Percentiles rank a stretch among this genome's conserved stretches.
Conservation (phyloP, 176 grass and related monocot species). For the Ampelocalamus luodianensis region DNA sequence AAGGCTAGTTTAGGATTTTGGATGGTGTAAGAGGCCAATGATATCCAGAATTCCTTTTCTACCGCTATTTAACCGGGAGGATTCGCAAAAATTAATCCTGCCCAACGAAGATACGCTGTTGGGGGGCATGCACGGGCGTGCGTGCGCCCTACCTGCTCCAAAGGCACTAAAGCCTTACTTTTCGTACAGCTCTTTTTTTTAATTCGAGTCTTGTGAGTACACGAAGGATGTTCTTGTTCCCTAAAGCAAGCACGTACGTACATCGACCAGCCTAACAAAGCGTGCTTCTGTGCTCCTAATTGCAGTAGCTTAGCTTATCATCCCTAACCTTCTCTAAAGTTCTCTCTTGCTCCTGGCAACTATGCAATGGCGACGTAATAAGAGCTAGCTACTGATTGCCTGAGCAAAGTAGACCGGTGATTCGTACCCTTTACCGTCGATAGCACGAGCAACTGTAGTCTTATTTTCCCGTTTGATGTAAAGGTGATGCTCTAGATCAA, state of each 20-base stretch:
- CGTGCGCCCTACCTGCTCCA: background rate
- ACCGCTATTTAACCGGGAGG: background rate
- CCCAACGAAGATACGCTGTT: no score
- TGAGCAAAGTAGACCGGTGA: no score
- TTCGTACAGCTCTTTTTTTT: no score
- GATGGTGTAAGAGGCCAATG: no score
- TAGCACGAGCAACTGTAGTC: no score
- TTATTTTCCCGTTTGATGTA: background rate
- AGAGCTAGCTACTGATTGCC: background rate
- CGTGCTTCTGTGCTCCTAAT: background rate
- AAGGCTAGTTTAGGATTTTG: no score
- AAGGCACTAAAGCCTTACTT: background rate
- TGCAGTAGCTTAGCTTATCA: background rate
- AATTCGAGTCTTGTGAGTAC: background rate
- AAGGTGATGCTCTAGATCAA: background rate
- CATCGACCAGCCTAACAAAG: background rate
- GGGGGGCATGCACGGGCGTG: no score
- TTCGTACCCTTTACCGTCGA: no score
- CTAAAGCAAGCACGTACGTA: slow-evolving; percentile 16
- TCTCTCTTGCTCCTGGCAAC: background rate
- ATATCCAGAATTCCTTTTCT: no score
- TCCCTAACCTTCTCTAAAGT: background rate
- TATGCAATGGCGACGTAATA: background rate
- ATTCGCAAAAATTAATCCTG: background rate
- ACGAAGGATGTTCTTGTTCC: background rate